Evolutionary conservation across 345 rosid genomes (phyloP).

Genomic region (Odontarrhena argentea): DNA sequence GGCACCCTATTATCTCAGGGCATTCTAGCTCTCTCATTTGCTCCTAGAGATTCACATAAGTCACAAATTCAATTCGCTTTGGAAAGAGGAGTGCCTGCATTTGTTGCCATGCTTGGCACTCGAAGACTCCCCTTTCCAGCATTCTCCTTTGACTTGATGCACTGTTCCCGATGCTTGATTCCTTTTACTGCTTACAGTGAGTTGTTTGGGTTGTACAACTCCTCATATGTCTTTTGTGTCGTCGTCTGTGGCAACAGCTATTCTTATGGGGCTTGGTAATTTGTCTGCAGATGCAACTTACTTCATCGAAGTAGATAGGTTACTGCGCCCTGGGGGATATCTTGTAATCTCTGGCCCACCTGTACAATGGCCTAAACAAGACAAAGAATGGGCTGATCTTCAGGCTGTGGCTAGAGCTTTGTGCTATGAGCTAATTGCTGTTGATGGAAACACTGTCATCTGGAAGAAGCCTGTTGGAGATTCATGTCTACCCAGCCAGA

Average conservation of each 20-base stretch:
- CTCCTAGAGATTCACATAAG: conserved; percentile 98
- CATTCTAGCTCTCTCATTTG: conserved; percentile 78
- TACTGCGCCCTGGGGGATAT: conserved; percentile 94
- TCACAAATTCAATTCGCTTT: conserved; percentile 95
- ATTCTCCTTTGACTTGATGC: conserved; percentile 79
- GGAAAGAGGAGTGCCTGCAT: conserved; percentile 96
- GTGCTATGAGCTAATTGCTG: conserved; percentile 85
- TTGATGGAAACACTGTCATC: conserved; percentile 91
- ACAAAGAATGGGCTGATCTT: conserved; percentile 98
- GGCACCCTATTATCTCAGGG: conserved; percentile 77
- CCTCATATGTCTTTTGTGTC: conserved; percentile 3
- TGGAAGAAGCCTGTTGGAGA: conserved; percentile 90
- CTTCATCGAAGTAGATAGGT: conserved; percentile 86
- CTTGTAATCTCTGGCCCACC: conserved; percentile 98
- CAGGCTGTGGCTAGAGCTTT: conserved; percentile 87
- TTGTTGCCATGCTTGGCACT: conserved; percentile 99
- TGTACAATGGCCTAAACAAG: conserved; percentile 96
- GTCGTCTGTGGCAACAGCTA: conserved; percentile 19
- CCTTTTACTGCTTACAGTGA: conserved; percentile 96
- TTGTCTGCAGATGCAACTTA: conserved; percentile 82
- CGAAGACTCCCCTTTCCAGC: conserved; percentile 96
- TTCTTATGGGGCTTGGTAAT: conserved; percentile 35
- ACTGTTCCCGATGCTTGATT: conserved; percentile 93
- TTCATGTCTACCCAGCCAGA: conserved; percentile 71
- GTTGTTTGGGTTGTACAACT: conserved; percentile 39